A percentile compares a stretch with the other conserved stretches of the same genome.
phyloP scores from a whole-genome alignment of 1,284 basidiomycete genomes.

The Fomitopsis schrenkii region DNA sequence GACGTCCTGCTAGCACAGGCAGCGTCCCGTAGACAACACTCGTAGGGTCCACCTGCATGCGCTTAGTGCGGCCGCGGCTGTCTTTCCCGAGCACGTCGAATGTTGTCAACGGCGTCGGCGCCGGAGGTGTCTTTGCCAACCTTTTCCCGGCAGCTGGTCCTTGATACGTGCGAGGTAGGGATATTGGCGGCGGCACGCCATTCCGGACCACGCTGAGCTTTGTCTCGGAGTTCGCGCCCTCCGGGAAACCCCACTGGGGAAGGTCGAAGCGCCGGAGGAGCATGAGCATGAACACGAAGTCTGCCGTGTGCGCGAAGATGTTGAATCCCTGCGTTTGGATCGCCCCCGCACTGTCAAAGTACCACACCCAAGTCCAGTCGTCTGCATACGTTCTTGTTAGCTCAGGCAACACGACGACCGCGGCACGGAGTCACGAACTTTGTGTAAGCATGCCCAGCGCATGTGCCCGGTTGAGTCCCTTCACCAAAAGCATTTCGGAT shows the following conservation, averaged over 20 bases:
- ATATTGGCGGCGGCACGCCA: too few relatives aligned
- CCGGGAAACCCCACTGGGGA: not conserved
- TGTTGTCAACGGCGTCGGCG: not conserved
- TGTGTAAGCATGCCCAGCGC: not conserved
- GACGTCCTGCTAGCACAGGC: not conserved
- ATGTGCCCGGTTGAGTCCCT: not conserved
- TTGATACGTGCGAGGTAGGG: not conserved
- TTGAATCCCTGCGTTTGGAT: not conserved
- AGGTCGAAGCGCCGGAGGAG: not conserved
- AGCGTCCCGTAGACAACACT: not conserved
- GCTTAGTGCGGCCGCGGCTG: not conserved
- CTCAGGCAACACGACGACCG: not conserved
- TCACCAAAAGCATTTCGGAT: not conserved
- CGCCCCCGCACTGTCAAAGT: not conserved
- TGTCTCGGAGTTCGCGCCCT: not conserved
- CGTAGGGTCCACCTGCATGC: not conserved
- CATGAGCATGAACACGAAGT: not conserved
- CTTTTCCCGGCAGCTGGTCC: not conserved
- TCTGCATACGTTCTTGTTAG: not conserved
- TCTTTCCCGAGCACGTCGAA: not conserved
- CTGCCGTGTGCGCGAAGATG: not conserved
- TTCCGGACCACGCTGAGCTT: not conserved
- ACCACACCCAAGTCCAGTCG: not conserved
- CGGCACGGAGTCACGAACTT: not conserved
- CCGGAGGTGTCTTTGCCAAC: not conserved